A percentile compares a stretch with the other conserved stretches of the same genome.
Evolutionary conservation across 768 basidiomycete species (phyloP).

Genomic region (Lactifluus subvellereus): DNA sequence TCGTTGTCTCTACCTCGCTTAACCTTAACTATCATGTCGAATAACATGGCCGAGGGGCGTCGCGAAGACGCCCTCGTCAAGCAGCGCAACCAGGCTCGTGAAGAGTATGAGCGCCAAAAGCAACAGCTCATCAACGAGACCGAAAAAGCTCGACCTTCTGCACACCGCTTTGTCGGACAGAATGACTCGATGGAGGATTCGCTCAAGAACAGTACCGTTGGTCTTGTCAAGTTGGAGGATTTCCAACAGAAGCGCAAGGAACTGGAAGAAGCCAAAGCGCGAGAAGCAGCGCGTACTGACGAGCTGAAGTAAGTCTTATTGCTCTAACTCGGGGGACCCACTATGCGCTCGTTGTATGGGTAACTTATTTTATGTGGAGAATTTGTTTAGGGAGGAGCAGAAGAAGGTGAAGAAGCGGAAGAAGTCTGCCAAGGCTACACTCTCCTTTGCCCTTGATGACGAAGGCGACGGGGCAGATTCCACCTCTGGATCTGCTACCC

Average conservation of each 20-base stretch:
- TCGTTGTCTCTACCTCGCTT: constrained; percentile 11
- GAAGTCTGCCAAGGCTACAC: constrained; percentile 78
- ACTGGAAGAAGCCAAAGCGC: constrained; percentile 84
- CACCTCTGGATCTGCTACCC: constrained; percentile 31
- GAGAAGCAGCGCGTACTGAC: constrained; percentile 79
- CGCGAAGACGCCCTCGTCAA: constrained; percentile 82
- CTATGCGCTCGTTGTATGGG: constrained; percentile 31
- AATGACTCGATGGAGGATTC: constrained; percentile 93
- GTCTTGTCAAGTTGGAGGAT: constrained; percentile 85
- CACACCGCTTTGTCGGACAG: constrained; percentile 88
- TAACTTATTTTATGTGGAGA: constrained; percentile 75
- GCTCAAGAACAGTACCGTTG: constrained; percentile 86
- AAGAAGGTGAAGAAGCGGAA: constrained; percentile 90
- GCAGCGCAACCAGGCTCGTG: constrained; percentile 71
- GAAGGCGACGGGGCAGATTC: constrained; percentile 51
- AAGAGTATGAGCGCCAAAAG: constrained; percentile 79
- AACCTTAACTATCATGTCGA: constrained; percentile 49
- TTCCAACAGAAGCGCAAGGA: constrained; percentile 87
- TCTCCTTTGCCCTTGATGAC: constrained; percentile 90
- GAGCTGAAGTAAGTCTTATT: constrained; percentile 74
- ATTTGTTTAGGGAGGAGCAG: constrained; percentile 80
- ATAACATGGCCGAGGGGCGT: constrained; percentile 74
- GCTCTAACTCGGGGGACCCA: constrained; percentile 21
- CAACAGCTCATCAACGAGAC: constrained; percentile 81
- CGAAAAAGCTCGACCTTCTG: constrained; percentile 83